A percentile compares a stretch with the other conserved stretches of the same genome.
Conservation (phyloP, 164 flowering plant species). For the Echeveria elegans region DNA sequence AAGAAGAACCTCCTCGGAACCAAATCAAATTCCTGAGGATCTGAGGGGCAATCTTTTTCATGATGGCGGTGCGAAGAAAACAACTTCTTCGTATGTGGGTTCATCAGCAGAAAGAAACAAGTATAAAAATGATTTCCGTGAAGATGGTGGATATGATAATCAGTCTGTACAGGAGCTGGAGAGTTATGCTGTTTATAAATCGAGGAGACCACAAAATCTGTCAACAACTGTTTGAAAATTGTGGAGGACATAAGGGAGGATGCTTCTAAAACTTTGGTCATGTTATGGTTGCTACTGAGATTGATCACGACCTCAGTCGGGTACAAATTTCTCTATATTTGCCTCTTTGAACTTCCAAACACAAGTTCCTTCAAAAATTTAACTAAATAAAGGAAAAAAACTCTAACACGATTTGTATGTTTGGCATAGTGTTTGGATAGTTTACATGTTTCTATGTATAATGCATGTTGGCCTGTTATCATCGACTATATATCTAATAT, state of each 20-base stretch:
- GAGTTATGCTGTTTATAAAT: conserved; percentile 51
- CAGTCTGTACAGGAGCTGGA: conserved; percentile 59
- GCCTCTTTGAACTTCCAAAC: conserved; percentile 14
- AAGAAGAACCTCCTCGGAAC: conserved; percentile 30
- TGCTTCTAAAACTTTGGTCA: conserved; percentile 46
- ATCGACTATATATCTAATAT: no score
- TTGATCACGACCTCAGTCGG: conserved; percentile 64
- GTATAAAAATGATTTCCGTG: conserved; percentile 62
- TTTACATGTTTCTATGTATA: no score
- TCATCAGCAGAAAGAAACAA: conserved; percentile 30
- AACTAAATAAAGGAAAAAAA: no score
- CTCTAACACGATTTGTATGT: background rate
- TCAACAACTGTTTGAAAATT: conserved; percentile 49
- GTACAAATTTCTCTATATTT: conserved; percentile 21
- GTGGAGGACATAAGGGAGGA: conserved; percentile 59
- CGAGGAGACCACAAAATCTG: conserved; percentile 62
- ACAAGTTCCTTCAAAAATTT: no score
- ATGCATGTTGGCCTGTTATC: no score
- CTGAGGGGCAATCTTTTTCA: conserved; percentile 38
- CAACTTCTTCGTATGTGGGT: conserved; percentile 21
- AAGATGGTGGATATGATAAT: conserved; percentile 51
- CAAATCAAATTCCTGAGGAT: conserved; percentile 13
- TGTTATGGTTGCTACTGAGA: conserved; percentile 35
- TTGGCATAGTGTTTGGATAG: no score
- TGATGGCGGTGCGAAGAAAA: conserved; percentile 22